Base-by-base conservation (phyloP, 306 rosid species). In the Quercus variabilis region DNA sequence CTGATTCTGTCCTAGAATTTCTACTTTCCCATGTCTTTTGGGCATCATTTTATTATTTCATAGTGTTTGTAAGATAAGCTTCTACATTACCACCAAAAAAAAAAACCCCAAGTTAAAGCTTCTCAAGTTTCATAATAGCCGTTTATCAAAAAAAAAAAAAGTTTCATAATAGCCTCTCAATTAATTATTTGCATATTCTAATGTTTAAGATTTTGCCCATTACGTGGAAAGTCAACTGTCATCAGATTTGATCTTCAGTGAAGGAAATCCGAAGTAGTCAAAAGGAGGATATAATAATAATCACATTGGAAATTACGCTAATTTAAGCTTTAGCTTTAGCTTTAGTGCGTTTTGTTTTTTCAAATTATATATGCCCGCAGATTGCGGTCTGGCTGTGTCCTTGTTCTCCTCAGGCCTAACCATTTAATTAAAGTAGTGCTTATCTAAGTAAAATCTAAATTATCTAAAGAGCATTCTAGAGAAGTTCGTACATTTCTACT, bases 241-340 rank as follows among this genome's bases (percentile, higher is more conserved):
- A 76, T 41, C 33, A 30, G 59, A 79, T 82, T 38, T 78, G 77
- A 78, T 72, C 31, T 64, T 63, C 38, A 23, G 41, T 64, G 73
- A 43, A 60, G 73, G 4, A 74, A 62, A 73, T 74, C 46, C 76
- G 60, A 43, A 74, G 63, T 78, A 76, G 13, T 68, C 68, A 18
- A 64, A 25, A 13, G 70, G 55, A 21, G 19, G 4, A 46, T 77
- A 25, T 17, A 21, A 19, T 49, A 25, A 75, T n/a, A 49, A 57
- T 11, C 25, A 73, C 13, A 72, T 33, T 23, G 41, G 28, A 19
- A 74, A 30, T 18, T 41, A 55, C 35, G 23, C 28, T n/a, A 23
- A 23, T 23, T 23, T 23, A 31, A 0, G 35, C 18, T 10, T 46
- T 26, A 13, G 13, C 63, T 4, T 19, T 59, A 4, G 26, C 25